Evolutionary conservation across 1,284 basidiomycete species (phyloP).

Genomic region (Papiliotrema fonsecae): DNA sequence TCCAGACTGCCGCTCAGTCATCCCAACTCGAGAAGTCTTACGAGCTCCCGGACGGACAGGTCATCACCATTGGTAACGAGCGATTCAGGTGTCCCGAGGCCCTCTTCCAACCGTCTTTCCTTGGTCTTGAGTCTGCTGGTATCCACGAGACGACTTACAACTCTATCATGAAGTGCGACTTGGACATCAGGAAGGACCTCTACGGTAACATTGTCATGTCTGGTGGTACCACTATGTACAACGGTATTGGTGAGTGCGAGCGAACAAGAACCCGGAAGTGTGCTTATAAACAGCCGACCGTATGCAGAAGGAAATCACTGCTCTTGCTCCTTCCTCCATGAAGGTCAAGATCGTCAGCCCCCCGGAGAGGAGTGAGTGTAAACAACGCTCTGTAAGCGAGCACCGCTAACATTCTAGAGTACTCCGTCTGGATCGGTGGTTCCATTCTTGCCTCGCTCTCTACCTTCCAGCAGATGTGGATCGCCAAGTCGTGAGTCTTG

Average conservation of each 20-base stretch:
- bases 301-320: slow-evolving; percentile 95
- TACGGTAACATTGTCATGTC: slow-evolving; percentile 93
- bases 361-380: slow-evolving; percentile 69
- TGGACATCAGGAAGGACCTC: slow-evolving; percentile 53
- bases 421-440: slow-evolving; percentile 98
- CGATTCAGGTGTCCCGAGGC: slow-evolving; percentile 96
- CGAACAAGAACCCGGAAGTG: background rate
- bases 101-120: slow-evolving; percentile 91
- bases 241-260: slow-evolving; percentile 61
- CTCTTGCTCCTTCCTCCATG: slow-evolving; percentile 72
- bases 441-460: slow-evolving; percentile 92
- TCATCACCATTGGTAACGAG: slow-evolving; percentile 95
- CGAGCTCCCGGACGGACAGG: slow-evolving; percentile 93
- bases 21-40: slow-evolving; percentile 92
- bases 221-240: slow-evolving; percentile 96
- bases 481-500: slow-evolving; percentile 36
- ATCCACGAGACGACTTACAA: slow-evolving; percentile 97
- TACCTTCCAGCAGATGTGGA: slow-evolving; percentile 78
- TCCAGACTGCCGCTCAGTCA: slow-evolving; percentile 86
- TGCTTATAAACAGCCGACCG: slow-evolving; percentile 60
- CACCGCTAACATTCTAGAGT: slow-evolving; percentile 42
- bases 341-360: slow-evolving; percentile 95
- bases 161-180: slow-evolving; percentile 67
- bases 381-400: background rate
- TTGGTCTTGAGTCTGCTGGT: slow-evolving; percentile 88